Percentiles rank a stretch among this genome's conserved stretches.
These are phyloP conservation scores for Phytopythium aichiense DNA, from an alignment of 352 stramenopile genomes.

Conservation along the genomic window DNA sequence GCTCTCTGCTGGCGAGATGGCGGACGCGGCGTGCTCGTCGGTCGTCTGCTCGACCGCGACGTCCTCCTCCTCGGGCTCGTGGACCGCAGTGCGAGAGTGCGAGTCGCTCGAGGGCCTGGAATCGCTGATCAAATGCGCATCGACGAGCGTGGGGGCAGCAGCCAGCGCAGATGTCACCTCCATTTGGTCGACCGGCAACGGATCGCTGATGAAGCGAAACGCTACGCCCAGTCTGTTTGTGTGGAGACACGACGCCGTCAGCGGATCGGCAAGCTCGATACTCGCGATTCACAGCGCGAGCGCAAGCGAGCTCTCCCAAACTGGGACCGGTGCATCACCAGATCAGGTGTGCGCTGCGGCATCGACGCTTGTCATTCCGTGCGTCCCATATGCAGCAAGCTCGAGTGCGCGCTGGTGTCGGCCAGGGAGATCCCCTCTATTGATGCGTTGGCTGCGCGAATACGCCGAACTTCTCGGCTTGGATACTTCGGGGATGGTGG, in stretches of 20 bases:
- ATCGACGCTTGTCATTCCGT: conserved; percentile 17
- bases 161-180: not conserved
- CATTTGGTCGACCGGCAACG: conserved; percentile 7
- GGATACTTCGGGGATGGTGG: not conserved
- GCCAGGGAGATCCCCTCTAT: conserved; percentile 12
- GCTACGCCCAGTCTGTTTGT: not conserved
- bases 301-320: not conserved
- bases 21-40: conserved; percentile 8
- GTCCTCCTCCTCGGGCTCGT: not conserved
- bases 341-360: conserved; percentile 9
- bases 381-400: conserved; percentile 17
- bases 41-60: conserved; percentile 7
- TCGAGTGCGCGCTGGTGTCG: conserved; percentile 30
- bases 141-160: not conserved
- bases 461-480: conserved; percentile 8
- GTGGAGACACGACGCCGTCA: conserved; percentile 9
- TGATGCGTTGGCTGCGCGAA: conserved; percentile 23
- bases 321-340: not conserved
- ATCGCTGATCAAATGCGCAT: conserved; percentile 6
- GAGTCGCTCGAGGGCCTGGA: not conserved
- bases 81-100: not conserved
- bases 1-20: conserved; percentile 5
- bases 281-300: conserved; percentile 15
- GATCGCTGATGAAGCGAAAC: not conserved
- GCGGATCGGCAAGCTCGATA: conserved; percentile 12